Percentiles rank a stretch among this genome's conserved stretches.
Conservation (phyloP, 192 early-diverging fungal genomes). For the Dissophora globulifera region DNA sequence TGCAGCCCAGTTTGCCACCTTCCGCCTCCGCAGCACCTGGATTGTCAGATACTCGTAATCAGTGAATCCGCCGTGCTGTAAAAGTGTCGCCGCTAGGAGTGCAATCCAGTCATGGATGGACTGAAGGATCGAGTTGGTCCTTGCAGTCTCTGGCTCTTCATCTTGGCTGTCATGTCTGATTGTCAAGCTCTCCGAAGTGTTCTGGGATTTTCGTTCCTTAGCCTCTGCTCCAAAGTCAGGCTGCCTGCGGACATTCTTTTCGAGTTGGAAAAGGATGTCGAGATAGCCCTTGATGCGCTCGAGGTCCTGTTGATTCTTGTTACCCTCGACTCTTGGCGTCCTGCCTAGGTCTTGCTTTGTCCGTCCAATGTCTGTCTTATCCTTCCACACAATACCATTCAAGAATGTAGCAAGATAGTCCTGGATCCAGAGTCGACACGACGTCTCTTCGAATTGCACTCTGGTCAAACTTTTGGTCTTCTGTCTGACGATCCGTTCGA, state of each 20-base stretch:
- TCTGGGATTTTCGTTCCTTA: conserved; percentile 8
- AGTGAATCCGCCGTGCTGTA: conserved; percentile 15
- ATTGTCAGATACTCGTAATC: conserved; percentile 34
- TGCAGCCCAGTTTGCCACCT: conserved; percentile 26
- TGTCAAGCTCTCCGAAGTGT: not conserved
- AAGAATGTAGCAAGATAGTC: conserved; percentile 32
- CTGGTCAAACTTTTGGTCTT: conserved; percentile 22
- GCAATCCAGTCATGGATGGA: conserved; percentile 42
- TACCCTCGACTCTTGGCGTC: not conserved
- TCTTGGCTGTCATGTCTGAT: not conserved
- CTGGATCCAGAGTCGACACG: conserved; percentile 37
- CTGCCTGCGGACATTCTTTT: conserved; percentile 34
- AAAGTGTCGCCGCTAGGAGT: conserved; percentile 20
- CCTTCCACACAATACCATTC: conserved; percentile 1
- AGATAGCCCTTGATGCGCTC: conserved; percentile 16
- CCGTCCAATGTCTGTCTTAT: not conserved
- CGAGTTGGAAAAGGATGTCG: conserved; percentile 50
- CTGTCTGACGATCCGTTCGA: conserved; percentile 31
- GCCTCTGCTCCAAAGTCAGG: conserved; percentile 34
- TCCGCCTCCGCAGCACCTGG: conserved; percentile 18
- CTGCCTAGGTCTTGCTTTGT: not conserved
- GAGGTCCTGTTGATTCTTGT: not conserved
- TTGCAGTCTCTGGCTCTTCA: not conserved
- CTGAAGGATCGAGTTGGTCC: conserved; percentile 17
- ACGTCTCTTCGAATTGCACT: conserved; percentile 42